Base-by-base conservation (phyloP, 345 rosid species). In the Salix udensis region DNA sequence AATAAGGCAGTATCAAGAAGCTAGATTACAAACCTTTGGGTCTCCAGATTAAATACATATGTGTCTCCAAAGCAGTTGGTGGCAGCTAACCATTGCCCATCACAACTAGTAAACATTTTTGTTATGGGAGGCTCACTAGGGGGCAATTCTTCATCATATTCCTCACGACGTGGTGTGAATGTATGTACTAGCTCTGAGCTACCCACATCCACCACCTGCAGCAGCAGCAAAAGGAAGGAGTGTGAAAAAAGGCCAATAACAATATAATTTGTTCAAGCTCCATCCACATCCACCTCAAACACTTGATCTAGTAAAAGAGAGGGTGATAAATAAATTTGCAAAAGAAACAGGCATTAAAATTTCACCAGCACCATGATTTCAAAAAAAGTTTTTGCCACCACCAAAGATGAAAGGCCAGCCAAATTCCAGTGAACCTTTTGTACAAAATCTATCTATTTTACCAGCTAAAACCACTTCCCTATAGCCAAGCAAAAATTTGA, bases 81-180 rank as follows among this genome's bases (percentile, higher is more conserved):
- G 26, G 98, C 98, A 46, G 98, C 94, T 71, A 95, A 82, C 97
- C 98, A 95, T 81, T 89, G 97, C 79, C 91, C 94, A 88, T 91
- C 97, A 72, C 86, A 83, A 82, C 98, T 95, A 19, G 94, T 83
- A 76, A 86, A 89, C 94, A 95, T 80, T 86, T 88, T 95, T 74
- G 97, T 95, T 77, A 95, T 90, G 12, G 98, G 97, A 73, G 93
- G 93, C 83, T 93, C 98, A 67, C 58, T 82, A 19, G 91, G 89
- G 36, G 84, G 80, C 50, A 81, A 81, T 61, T 85, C 85, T 44
- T 82, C 81, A 37, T 86, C 87, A 66, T 80, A 76, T 84, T 83
- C 90, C 71, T 87, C 87, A 34, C 83, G 82, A 66, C 86, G 80
- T 58, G 94, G 97, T 67, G 86, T 86, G 79, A 90, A 93, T 50